phyloP scores from a whole-genome alignment of 1,284 basidiomycete species.

The Phylloboletellus chloephorus region DNA sequence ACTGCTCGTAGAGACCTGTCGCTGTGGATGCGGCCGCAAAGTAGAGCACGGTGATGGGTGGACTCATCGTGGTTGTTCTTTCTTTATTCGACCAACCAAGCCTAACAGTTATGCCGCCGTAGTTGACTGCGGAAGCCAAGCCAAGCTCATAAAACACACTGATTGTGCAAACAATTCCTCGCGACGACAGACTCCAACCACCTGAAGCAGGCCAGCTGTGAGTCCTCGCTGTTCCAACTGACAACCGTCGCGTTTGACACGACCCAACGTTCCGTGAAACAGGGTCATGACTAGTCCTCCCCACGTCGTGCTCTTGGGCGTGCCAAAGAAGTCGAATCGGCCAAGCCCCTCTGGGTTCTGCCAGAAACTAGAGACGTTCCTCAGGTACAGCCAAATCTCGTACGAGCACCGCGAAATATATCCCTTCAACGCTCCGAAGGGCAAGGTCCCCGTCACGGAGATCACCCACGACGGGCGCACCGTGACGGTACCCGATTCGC shows the following conservation, averaged over 20 bases:
- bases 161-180: too few species aligned
- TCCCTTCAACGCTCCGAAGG: constrained; percentile 27
- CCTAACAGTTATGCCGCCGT: too few species aligned
- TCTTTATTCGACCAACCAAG: too few species aligned
- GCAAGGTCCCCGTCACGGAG: constrained; percentile 31
- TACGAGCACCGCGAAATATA: constrained; percentile 27
- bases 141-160: neutral
- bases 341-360: constrained; percentile 33
- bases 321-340: constrained; percentile 21
- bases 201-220: too few species aligned
- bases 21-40: constrained; percentile 76
- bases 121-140: constrained; percentile 3
- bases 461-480: constrained; percentile 24
- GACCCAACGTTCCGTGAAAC: neutral
- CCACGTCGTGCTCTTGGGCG: constrained; percentile 27
- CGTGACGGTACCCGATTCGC: constrained; percentile 27
- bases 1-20: constrained; percentile 50
- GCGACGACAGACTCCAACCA: too few species aligned
- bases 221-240: too few species aligned
- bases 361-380: constrained; percentile 33
- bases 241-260: neutral
- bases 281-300: constrained; percentile 16
- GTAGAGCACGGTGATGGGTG: constrained; percentile 63
- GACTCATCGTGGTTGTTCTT: constrained; percentile 8
- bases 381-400: constrained; percentile 23